Conservation (phyloP, 2,329 filamentous ascomycete species). For the Colletotrichum magnum region DNA sequence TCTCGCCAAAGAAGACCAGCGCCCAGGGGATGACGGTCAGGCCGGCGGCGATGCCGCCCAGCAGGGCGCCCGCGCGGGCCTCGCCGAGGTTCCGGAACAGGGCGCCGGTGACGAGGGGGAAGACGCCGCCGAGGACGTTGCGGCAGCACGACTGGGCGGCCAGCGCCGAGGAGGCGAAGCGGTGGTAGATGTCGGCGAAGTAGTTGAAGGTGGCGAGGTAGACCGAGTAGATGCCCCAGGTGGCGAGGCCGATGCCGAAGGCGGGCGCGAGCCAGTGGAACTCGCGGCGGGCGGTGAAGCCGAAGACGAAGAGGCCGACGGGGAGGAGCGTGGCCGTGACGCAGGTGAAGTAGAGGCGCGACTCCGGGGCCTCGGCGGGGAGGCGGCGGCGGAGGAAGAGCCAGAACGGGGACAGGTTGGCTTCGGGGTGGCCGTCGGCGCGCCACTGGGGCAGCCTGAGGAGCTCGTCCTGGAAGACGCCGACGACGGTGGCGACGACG, state of each 20-base stretch:
- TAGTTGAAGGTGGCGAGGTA: slow-evolving; percentile 95
- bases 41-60: slow-evolving; percentile 79
- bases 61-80: slow-evolving; percentile 77
- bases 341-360: slow-evolving; percentile 86
- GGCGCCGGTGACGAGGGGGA: slow-evolving; percentile 81
- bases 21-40: slow-evolving; percentile 91
- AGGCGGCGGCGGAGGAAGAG: slow-evolving; percentile 60
- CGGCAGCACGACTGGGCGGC: slow-evolving; percentile 90
- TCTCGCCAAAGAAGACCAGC: slow-evolving; percentile 82
- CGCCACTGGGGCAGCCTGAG: slow-evolving; percentile 63
- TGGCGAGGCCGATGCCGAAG: slow-evolving; percentile 79
- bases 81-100: slow-evolving; percentile 83
- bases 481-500: slow-evolving; percentile 75
- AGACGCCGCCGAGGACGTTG: slow-evolving; percentile 85
- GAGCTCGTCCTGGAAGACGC: slow-evolving; percentile 80
- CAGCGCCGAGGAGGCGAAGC: slow-evolving; percentile 86
- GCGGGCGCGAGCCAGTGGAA: slow-evolving; percentile 81
- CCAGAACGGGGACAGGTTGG: slow-evolving; percentile 57
- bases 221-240: slow-evolving; percentile 88
- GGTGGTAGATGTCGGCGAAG: slow-evolving; percentile 88
- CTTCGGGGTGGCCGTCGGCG: slow-evolving; percentile 46
- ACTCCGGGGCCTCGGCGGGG: slow-evolving; percentile 75
- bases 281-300: slow-evolving; percentile 74
- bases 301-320: slow-evolving; percentile 84
- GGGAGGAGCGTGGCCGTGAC: slow-evolving; percentile 82